Evolutionary conservation across 352 stramenopile genomes (phyloP), one percentile per base, ranked within the genome.

Genomic region (Globisporangium echinulatum): DNA sequence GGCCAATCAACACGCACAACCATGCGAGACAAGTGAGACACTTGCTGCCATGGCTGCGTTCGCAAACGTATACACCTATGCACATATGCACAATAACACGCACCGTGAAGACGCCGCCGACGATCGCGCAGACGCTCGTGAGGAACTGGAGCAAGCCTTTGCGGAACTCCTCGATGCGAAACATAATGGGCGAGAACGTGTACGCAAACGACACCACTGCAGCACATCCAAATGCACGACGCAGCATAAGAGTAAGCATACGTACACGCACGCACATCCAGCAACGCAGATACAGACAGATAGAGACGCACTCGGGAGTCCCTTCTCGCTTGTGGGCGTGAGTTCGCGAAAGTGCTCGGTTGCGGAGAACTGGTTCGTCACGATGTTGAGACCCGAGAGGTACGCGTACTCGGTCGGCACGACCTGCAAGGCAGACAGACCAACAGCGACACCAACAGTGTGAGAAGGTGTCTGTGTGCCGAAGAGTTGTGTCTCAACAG

Each of bases 341-440:
- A 92, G 78, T 68, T 88, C 67, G 47, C 75, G 77, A 59, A 98
- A 91, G 77, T 99, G 95, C 67, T 99, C 94, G 11, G 96, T 99
- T 9, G 97, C 96, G n/a, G 87, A 98, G 78, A 98, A 99, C 81
- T 99, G 97, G 72, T 99, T 99, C 25, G 90, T 97, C 52, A 87
- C 73, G 62, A 98, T 91, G 7, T 72, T 79, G 5, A 74, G 82
- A 33, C 92, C 90, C 13, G 90, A 90, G 19, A 98, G 68, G 54
- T 89, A 93, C 56, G 72, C 86, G 69, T 98, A 99, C 54, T 91
- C 76, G 5, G 97, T 99, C 14, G 97, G 97, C 13, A 99, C 96
- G 48, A 99, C 84, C 82, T 98, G 67, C 7, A 65, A 39, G 4
- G 49, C 7, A 54, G 7, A 33, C 25, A 46, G 19, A 59, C 33